Evolutionary conservation across 306 rosid genomes (phyloP).

Genomic region (Dicorynia guianensis): DNA sequence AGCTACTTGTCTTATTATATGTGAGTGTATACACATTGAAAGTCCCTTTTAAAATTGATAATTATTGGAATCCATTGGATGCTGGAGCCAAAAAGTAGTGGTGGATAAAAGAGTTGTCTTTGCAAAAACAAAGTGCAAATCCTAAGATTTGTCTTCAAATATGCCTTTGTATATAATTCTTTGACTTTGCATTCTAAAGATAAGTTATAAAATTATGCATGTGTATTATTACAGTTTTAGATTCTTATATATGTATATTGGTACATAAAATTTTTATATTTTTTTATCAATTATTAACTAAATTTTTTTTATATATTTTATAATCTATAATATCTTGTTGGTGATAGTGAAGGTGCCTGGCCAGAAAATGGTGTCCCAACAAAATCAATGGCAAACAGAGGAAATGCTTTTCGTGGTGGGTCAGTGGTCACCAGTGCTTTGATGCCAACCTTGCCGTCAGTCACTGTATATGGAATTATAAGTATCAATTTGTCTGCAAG

Average conservation of each 20-base stretch:
- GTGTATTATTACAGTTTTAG: slow-evolving; percentile 10
- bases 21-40: no score
- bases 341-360: slow-evolving; percentile 19
- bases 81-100: slow-evolving; percentile 43
- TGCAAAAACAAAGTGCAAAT: slow-evolving; percentile 31
- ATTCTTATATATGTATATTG: background rate
- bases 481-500: no score
- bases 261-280: no score
- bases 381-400: slow-evolving; percentile 8
- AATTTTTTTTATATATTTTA: no score
- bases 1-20: no score
- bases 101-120: slow-evolving; percentile 41
- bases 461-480: background rate
- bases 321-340: no score
- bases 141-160: slow-evolving; percentile 18
- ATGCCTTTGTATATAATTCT: background rate
- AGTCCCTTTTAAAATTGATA: slow-evolving; percentile 31
- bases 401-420: slow-evolving; percentile 42
- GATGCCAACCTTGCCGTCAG: slow-evolving; percentile 37
- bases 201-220: background rate
- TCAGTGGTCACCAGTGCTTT: slow-evolving; percentile 43
- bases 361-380: slow-evolving; percentile 14
- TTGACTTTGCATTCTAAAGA: background rate
- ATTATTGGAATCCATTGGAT: slow-evolving; percentile 18
- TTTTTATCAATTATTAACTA: no score